phyloP scores from a whole-genome alignment of 768 basidiomycete genomes.

The Pulveroboletus frians region DNA sequence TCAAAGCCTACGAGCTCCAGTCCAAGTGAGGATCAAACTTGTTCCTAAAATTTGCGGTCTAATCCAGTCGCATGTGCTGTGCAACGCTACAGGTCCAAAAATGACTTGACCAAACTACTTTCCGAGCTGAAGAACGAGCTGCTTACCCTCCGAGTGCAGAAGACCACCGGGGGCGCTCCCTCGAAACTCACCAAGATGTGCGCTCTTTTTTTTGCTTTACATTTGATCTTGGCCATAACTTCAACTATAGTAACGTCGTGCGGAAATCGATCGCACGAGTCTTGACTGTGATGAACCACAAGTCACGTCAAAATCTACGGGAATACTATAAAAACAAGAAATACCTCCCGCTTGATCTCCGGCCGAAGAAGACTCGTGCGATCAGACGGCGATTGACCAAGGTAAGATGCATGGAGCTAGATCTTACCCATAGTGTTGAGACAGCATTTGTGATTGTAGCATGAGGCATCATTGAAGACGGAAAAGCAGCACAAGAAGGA shows the following conservation, averaged over 20 bases:
- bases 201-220: conserved; percentile 26
- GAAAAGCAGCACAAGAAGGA: conserved; percentile 93
- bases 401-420: conserved; percentile 40
- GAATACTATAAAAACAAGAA: conserved; percentile 99
- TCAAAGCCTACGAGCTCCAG: conserved; percentile 95
- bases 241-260: conserved; percentile 72
- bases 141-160: conserved; percentile 90
- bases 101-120: conserved; percentile 93
- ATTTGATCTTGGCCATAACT: not conserved
- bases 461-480: conserved; percentile 82
- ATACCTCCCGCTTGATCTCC: conserved; percentile 94
- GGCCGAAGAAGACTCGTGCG: conserved; percentile 96
- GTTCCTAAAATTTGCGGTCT: not conserved
- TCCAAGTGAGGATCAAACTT: conserved; percentile 63
- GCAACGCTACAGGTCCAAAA: conserved; percentile 68
- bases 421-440: not conserved
- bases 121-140: conserved; percentile 94
- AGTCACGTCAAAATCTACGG: conserved; percentile 92
- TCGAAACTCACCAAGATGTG: conserved; percentile 98
- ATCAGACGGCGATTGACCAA: conserved; percentile 93
- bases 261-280: conserved; percentile 99
- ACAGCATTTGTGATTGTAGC: conserved; percentile 38
- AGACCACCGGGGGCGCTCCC: conserved; percentile 93
- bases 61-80: conserved; percentile 6
- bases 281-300: conserved; percentile 97